These are phyloP conservation scores for Saitozyma sp. DNA, from an alignment of 768 basidiomycete genomes.

Conservation along the genomic window DNA sequence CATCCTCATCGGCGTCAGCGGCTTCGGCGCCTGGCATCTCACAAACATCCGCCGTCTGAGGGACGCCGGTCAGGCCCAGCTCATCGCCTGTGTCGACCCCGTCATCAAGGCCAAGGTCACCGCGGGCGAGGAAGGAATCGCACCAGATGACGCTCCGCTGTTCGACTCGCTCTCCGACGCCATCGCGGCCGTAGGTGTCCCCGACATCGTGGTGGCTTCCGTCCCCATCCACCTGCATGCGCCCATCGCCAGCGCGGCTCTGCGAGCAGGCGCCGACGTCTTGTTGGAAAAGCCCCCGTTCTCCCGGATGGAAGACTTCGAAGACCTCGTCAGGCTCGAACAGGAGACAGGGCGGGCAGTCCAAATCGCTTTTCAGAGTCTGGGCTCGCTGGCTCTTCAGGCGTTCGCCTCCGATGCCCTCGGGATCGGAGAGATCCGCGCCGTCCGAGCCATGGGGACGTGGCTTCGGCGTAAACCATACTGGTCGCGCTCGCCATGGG, in stretches of 20 bases:
- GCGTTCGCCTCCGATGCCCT: neutral
- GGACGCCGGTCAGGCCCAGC: neutral
- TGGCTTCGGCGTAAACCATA: constrained; percentile 14
- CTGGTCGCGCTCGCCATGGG: constrained; percentile 16
- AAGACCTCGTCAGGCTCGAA: constrained; percentile 3
- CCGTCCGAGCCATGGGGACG: constrained; percentile 12
- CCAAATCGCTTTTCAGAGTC: constrained; percentile 15
- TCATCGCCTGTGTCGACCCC: constrained; percentile 12
- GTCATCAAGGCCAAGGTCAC: neutral
- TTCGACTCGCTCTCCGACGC: constrained; percentile 9
- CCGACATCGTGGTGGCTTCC: constrained; percentile 13
- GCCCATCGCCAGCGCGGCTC: constrained; percentile 10
- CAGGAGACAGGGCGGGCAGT: constrained; percentile 8
- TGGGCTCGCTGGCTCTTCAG: constrained; percentile 7
- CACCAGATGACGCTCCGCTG: constrained; percentile 9
- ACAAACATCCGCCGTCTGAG: constrained; percentile 6
- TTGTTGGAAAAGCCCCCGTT: constrained; percentile 16
- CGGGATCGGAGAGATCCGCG: constrained; percentile 5
- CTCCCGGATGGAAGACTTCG: constrained; percentile 10
- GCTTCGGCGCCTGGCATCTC: constrained; percentile 13
- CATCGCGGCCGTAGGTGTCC: neutral
- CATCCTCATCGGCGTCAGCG: constrained; percentile 15
- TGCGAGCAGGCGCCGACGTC: constrained; percentile 9
- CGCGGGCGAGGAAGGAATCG: neutral
- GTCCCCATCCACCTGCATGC: constrained; percentile 15